Evolutionary conservation across 495 filamentous ascomycete species (phyloP).

Genomic region (Aspergillus sclerotioniger): DNA sequence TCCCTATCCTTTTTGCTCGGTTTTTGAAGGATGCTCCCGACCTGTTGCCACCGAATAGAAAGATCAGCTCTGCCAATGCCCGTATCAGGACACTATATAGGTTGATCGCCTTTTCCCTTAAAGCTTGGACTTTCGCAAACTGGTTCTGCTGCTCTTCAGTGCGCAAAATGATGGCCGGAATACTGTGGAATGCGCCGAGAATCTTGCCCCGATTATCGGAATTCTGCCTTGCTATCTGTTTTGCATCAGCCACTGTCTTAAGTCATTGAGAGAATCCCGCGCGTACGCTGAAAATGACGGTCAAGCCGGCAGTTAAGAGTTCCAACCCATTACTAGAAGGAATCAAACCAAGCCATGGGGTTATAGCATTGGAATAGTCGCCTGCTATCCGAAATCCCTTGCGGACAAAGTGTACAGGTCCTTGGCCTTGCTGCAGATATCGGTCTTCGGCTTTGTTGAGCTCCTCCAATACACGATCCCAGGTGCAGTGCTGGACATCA

Average conservation of each 20-base stretch:
- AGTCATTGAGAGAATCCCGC: too few species aligned
- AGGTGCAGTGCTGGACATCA: background rate
- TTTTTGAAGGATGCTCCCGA: background rate
- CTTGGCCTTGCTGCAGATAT: background rate
- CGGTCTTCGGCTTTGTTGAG: background rate
- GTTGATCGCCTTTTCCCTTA: too few species aligned
- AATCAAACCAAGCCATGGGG: constrained; percentile 1
- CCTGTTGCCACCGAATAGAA: background rate
- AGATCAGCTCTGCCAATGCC: background rate
- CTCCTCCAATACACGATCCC: background rate
- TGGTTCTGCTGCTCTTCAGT: background rate
- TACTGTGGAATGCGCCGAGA: background rate
- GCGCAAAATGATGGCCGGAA: background rate
- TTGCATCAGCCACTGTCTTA: background rate
- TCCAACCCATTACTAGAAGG: background rate
- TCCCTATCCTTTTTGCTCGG: background rate
- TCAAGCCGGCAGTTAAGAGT: background rate
- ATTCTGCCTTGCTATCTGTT: background rate
- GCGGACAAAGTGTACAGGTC: background rate
- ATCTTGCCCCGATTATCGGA: constrained; percentile 1
- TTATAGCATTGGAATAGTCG: background rate
- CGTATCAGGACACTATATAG: too few species aligned
- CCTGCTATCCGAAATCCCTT: background rate
- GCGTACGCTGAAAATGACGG: background rate
- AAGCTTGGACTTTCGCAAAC: too few species aligned